Conservation (phyloP, 148 eudicot genomes). For the Heliamphora exappendiculata region DNA sequence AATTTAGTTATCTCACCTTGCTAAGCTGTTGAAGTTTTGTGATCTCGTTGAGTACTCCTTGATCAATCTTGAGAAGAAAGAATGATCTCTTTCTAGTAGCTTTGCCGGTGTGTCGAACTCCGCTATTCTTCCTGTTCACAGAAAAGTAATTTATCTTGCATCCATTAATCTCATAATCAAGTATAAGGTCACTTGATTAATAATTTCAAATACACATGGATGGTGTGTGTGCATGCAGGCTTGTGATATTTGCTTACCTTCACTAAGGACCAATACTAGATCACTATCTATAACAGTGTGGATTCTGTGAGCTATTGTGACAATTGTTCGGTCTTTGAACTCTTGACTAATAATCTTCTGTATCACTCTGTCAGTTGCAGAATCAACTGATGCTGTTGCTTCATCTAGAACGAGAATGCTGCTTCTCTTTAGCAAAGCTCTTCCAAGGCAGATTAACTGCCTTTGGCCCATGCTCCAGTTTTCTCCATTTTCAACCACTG, state of each 20-base stretch:
- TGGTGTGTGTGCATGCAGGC: not conserved
- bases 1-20: slow-evolving; percentile 23
- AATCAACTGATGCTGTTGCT: slow-evolving; percentile 97
- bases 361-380: slow-evolving; percentile 82
- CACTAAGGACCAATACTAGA: slow-evolving; percentile 85
- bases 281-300: slow-evolving; percentile 94
- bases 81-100: slow-evolving; percentile 75
- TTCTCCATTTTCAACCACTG: slow-evolving; percentile 96
- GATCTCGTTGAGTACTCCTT: slow-evolving; percentile 88
- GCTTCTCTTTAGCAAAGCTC: slow-evolving; percentile 81
- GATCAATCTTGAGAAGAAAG: slow-evolving; percentile 82
- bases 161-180: not conserved
- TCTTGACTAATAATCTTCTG: slow-evolving; percentile 77
- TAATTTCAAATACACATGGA: not conserved
- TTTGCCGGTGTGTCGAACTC: slow-evolving; percentile 84
- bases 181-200: not conserved
- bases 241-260: slow-evolving; percentile 43
- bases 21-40: slow-evolving; percentile 38
- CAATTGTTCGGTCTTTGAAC: slow-evolving; percentile 71
- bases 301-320: slow-evolving; percentile 97
- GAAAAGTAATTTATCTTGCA: not conserved
- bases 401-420: slow-evolving; percentile 81
- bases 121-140: slow-evolving; percentile 73
- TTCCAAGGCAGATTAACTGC: slow-evolving; percentile 89
- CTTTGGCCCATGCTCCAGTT: slow-evolving; percentile 99